A percentile compares a stretch with the other conserved stretches of the same genome.
These are phyloP conservation scores for Fraxinus americana DNA, from an alignment of 257 asterid species.

Conservation along the genomic window DNA sequence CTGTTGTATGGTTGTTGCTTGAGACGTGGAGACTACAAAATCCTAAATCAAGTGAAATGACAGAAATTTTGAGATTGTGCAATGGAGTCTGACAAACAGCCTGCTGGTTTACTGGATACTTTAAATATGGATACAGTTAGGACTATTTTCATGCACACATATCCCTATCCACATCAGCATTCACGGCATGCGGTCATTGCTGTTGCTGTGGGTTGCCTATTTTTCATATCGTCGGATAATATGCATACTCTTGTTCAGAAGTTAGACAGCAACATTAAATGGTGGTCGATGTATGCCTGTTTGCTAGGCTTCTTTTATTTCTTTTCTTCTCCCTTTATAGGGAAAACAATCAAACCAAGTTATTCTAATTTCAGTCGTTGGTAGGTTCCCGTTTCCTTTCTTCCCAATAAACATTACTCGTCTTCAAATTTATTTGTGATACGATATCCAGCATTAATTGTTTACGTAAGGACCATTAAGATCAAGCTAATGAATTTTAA, in stretches of 20 bases:
- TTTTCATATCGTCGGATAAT: conserved; percentile 96
- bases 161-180: conserved; percentile 98
- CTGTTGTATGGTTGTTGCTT: conserved; percentile 34
- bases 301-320: conserved; percentile 97
- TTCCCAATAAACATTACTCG: conserved; percentile 1
- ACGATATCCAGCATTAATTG: background rate
- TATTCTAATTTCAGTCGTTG: conserved; percentile 96
- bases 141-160: conserved; percentile 85
- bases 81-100: conserved; percentile 66
- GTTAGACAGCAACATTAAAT: conserved; percentile 92
- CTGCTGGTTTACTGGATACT: conserved; percentile 71
- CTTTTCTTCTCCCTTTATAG: conserved; percentile 95
- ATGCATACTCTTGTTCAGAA: conserved; percentile 96
- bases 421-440: conserved; percentile 6
- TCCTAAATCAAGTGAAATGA: conserved; percentile 31
- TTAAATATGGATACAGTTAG: conserved; percentile 90
- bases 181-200: conserved; percentile 95
- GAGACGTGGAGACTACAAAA: conserved; percentile 27
- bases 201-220: conserved; percentile 88
- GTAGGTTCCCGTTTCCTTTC: conserved; percentile 40
- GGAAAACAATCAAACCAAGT: conserved; percentile 95
- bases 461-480: background rate
- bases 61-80: conserved; percentile 25
- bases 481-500: conserved; percentile 1
- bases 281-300: conserved; percentile 99